A percentile compares a stretch with the other conserved stretches of the same genome.
phyloP scores from a whole-genome alignment of 2,329 filamentous ascomycete genomes.

The Nigrospora oryzae region DNA sequence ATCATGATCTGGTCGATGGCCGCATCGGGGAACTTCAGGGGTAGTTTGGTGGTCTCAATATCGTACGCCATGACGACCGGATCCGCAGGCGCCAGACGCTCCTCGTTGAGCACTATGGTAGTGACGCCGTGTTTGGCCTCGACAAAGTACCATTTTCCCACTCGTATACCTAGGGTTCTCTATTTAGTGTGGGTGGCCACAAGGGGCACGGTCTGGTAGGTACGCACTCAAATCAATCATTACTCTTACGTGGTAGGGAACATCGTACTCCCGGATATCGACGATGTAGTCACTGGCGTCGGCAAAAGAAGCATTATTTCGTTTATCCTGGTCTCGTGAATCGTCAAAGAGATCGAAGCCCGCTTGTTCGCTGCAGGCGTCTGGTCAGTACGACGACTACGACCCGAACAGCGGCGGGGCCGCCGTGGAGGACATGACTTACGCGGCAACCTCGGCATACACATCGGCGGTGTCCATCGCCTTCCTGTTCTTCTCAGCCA shows the following conservation, averaged over 20 bases:
- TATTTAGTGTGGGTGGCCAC: background rate
- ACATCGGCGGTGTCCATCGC: constrained; percentile 96
- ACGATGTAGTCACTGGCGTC: constrained; percentile 96
- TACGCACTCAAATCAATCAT: constrained; percentile 78
- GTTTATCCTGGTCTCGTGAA: constrained; percentile 69
- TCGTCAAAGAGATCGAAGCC: constrained; percentile 89
- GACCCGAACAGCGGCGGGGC: too few species aligned
- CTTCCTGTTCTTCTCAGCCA: constrained; percentile 95
- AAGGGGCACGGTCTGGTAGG: background rate
- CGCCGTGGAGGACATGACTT: constrained; percentile 21
- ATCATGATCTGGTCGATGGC: constrained; percentile 98
- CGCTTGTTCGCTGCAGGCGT: constrained; percentile 17
- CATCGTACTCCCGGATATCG: constrained; percentile 98
- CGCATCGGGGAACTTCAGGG: constrained; percentile 93
- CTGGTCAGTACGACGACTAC: constrained; percentile 5
- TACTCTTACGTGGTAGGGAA: constrained; percentile 97
- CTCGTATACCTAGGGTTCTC: constrained; percentile 67
- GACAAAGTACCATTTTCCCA: constrained; percentile 94
- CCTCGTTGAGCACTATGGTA: constrained; percentile 76
- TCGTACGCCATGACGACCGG: constrained; percentile 99
- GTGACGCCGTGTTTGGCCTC: constrained; percentile 88
- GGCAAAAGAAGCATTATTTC: constrained; percentile 63
- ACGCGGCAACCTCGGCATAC: constrained; percentile 93
- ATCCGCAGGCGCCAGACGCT: constrained; percentile 82
- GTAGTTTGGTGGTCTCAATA: constrained; percentile 95